phyloP scores from a whole-genome alignment of 768 basidiomycete species.

The Tulasnella sp. region DNA sequence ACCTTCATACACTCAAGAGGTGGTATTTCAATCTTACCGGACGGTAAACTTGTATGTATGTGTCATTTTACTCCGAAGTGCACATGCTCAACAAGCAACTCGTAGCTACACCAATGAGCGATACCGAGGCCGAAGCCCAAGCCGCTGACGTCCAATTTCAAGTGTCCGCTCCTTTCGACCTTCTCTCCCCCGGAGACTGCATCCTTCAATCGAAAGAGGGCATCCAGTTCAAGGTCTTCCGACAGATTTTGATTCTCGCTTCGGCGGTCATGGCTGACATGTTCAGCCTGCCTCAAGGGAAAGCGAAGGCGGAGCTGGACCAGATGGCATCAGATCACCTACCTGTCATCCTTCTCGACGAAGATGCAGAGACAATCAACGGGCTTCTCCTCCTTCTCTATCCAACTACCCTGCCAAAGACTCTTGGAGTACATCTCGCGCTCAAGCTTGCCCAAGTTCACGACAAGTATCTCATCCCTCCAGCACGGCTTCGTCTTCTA shows the following conservation, averaged over 20 bases:
- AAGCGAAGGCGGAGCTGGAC: neutral
- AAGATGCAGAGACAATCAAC: conserved; percentile 16
- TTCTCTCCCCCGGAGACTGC: conserved; percentile 37
- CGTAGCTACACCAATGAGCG: no score
- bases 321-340: neutral
- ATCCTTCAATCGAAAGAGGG: conserved; percentile 44
- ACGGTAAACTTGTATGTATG: no score
- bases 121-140: no score
- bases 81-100: no score
- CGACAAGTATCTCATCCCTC: conserved; percentile 17
- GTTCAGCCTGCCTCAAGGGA: conserved; percentile 28
- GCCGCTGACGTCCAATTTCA: no score
- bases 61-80: no score
- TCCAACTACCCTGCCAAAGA: conserved; percentile 7
- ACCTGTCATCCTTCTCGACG: conserved; percentile 13
- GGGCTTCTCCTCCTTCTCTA: conserved; percentile 19
- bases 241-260: conserved; percentile 40
- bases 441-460: conserved; percentile 13
- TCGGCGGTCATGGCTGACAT: conserved; percentile 49
- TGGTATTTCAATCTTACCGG: no score
- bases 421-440: neutral
- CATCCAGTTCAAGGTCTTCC: conserved; percentile 43
- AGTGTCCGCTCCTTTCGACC: conserved; percentile 19
- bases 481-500: neutral
- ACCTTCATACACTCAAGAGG: no score